A percentile compares a stretch with the other conserved stretches of the same genome.
Conservation (phyloP, 2,329 filamentous ascomycete genomes). For the Penicillium sclerotiorum region DNA sequence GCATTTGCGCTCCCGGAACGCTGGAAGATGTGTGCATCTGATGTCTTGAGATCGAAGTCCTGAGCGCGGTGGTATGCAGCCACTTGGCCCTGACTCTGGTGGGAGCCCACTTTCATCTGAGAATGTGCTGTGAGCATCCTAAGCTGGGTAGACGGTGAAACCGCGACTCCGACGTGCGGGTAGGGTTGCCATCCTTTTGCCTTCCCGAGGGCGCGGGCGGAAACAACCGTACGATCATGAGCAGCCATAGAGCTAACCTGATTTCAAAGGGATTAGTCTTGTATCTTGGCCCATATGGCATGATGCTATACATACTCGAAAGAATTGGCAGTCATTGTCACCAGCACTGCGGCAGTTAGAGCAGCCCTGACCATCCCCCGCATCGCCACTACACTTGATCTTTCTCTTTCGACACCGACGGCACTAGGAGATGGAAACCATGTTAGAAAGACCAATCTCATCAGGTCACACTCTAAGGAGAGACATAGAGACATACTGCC, state of each 20-base stretch:
- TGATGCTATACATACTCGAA: slow-evolving; percentile 62
- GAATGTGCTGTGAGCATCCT: slow-evolving; percentile 23
- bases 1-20: slow-evolving; percentile 27
- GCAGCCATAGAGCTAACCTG: neutral
- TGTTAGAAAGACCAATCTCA: no score
- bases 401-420: slow-evolving; percentile 88
- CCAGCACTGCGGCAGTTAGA: slow-evolving; percentile 79
- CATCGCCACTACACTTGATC: slow-evolving; percentile 90
- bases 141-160: slow-evolving; percentile 21
- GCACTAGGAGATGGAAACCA: slow-evolving; percentile 62
- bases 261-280: neutral
- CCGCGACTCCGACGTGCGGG: slow-evolving; percentile 21
- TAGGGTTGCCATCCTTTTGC: slow-evolving; percentile 31
- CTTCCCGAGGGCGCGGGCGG: no score
- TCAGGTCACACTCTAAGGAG: no score
- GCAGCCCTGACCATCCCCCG: slow-evolving; percentile 75
- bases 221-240: neutral
- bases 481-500: slow-evolving; percentile 54
- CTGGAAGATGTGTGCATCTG: slow-evolving; percentile 24
- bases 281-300: neutral
- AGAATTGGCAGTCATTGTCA: slow-evolving; percentile 68
- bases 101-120: slow-evolving; percentile 19
- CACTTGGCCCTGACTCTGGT: slow-evolving; percentile 21
- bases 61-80: slow-evolving; percentile 23
- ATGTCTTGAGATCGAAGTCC: slow-evolving; percentile 30